Conservation (phyloP, 2,329 filamentous ascomycete genomes). For the Fusarium sp. region DNA sequence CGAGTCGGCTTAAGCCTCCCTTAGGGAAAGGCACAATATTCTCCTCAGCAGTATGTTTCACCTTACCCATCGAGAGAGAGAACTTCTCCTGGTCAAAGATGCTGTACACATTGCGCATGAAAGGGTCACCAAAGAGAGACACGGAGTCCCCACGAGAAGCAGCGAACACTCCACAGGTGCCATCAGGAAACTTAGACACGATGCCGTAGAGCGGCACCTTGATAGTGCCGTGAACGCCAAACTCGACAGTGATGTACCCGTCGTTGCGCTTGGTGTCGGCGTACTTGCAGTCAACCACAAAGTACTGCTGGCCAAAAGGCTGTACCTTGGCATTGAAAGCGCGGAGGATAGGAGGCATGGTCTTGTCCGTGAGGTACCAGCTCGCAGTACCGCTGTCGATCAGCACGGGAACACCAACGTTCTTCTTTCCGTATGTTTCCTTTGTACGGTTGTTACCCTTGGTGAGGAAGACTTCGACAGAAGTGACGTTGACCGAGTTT, state of each 20-base stretch:
- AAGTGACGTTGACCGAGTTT: background rate
- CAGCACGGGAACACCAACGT: background rate
- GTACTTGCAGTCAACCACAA: background rate
- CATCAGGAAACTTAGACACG: background rate
- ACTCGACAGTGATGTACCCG: background rate
- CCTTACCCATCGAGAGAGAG: background rate
- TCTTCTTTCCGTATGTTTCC: background rate
- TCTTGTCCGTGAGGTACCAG: background rate
- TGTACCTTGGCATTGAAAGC: background rate
- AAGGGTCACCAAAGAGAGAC: background rate
- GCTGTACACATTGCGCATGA: background rate
- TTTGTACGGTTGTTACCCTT: background rate
- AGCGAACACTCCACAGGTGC: background rate
- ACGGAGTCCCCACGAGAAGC: background rate
- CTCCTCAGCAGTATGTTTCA: background rate
- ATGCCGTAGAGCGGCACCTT: background rate
- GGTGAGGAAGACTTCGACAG: background rate
- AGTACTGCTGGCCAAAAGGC: background rate
- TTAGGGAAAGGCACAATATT: background rate
- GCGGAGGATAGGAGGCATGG: background rate
- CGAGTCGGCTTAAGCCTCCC: background rate
- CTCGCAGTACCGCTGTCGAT: background rate
- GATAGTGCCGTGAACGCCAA: background rate
- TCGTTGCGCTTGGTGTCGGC: background rate
- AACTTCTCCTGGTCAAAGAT: constrained; percentile 5